Evolutionary conservation across 1,284 basidiomycete species (phyloP).

Genomic region (Heterobasidion parviporum): DNA sequence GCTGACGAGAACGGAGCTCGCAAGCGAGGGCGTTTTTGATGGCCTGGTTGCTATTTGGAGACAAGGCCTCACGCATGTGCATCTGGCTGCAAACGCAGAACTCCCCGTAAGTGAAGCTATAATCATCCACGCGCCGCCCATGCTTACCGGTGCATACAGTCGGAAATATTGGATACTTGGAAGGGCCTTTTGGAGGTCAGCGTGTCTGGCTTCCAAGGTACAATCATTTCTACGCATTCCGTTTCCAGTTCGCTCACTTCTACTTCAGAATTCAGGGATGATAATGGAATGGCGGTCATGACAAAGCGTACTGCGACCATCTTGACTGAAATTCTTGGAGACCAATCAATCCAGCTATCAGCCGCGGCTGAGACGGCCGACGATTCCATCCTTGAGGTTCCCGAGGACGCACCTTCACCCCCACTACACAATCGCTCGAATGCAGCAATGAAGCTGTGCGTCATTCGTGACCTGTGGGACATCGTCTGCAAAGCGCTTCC

Average conservation of each 20-base stretch:
- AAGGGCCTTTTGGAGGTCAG: conserved; percentile 29
- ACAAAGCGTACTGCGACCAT: conserved; percentile 32
- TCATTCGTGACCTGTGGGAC: conserved; percentile 50
- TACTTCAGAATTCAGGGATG: conserved; percentile 22
- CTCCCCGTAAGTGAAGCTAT: conserved; percentile 31
- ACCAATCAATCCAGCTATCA: conserved; percentile 41
- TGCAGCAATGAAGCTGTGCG: conserved; percentile 37
- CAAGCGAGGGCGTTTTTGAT: conserved; percentile 43
- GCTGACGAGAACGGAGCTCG: conserved; percentile 48
- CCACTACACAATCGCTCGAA: conserved; percentile 24
- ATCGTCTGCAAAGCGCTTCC: conserved; percentile 35
- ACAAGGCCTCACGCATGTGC: conserved; percentile 33
- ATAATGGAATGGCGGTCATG: conserved; percentile 27
- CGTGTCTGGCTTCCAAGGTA: conserved; percentile 22
- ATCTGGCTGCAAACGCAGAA: conserved; percentile 27
- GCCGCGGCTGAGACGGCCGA: conserved; percentile 11
- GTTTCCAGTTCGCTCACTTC: conserved; percentile 5
- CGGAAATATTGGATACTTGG: conserved; percentile 34
- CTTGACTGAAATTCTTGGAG: conserved; percentile 42
- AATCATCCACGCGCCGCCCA: conserved; percentile 1
- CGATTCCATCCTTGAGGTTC: conserved; percentile 3
- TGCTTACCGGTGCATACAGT: conserved; percentile 13
- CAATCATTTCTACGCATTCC: not conserved
- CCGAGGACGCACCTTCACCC: conserved; percentile 11
- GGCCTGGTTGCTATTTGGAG: conserved; percentile 51